These are phyloP conservation scores for Schizophyllum amplum DNA, from an alignment of 1,284 basidiomycete genomes.

Conservation along the genomic window DNA sequence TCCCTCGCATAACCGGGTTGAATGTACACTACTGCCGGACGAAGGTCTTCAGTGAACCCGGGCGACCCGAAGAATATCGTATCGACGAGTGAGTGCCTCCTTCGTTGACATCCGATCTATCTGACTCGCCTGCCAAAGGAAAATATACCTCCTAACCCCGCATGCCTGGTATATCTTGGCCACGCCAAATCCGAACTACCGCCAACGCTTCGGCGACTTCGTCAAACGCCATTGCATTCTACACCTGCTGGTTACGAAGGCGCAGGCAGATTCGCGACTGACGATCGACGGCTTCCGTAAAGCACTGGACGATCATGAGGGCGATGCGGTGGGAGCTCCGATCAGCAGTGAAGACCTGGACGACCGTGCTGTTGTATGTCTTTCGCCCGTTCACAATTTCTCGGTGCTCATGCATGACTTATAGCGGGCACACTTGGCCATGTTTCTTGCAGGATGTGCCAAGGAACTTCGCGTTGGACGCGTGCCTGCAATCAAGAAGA, in stretches of 20 bases:
- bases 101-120: neutral
- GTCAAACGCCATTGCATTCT: slow-evolving; percentile 8
- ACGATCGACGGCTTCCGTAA: neutral
- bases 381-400: neutral
- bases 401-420: neutral
- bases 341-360: neutral
- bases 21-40: slow-evolving; percentile 4
- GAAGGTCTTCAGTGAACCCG: neutral
- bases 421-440: neutral
- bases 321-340: neutral
- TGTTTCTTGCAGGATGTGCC: neutral
- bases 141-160: slow-evolving; percentile 7
- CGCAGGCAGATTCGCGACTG: neutral
- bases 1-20: slow-evolving; percentile 2
- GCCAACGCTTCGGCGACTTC: neutral
- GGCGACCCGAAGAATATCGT: neutral
- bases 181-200: neutral
- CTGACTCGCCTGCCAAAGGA: slow-evolving; percentile 1
- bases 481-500: neutral
- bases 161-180: slow-evolving; percentile 10
- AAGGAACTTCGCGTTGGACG: neutral
- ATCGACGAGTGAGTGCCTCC: slow-evolving; percentile 3
- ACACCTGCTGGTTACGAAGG: slow-evolving; percentile 8
- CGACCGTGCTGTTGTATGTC: neutral
- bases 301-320: neutral